Conservation (phyloP, 2,329 filamentous ascomycete genomes). For the Calonectria naviculata region DNA sequence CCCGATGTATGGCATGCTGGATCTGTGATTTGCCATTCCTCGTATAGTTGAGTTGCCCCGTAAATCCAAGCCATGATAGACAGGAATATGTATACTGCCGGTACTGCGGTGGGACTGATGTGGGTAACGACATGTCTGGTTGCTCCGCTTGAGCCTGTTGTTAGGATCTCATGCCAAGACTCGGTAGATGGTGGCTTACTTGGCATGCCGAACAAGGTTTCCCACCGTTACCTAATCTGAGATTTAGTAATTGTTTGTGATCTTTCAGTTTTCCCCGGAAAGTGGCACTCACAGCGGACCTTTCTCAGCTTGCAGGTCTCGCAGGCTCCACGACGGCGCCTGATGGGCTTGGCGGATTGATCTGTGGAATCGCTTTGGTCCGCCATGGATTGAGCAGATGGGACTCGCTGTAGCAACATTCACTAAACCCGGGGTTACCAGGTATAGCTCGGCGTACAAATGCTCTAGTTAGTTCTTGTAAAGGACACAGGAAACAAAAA, state of each 20-base stretch:
- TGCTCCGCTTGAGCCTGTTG: neutral
- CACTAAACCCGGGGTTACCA: too few relatives aligned
- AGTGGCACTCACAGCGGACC: neutral
- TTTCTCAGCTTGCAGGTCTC: neutral
- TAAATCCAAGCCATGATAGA: neutral
- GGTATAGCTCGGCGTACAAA: neutral
- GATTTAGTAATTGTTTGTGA: neutral
- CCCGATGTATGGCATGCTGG: too few relatives aligned
- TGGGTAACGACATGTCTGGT: neutral
- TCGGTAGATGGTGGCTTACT: neutral
- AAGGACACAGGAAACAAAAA: neutral
- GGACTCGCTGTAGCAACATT: neutral
- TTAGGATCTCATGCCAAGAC: neutral
- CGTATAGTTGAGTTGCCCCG: too few relatives aligned
- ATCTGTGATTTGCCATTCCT: too few relatives aligned
- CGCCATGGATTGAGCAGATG: neutral
- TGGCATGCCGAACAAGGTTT: constrained; percentile 4
- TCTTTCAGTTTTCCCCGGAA: neutral
- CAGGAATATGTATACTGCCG: neutral
- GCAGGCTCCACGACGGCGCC: neutral
- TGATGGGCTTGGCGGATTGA: neutral
- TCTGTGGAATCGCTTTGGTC: neutral
- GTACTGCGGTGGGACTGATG: neutral
- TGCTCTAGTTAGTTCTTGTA: neutral
- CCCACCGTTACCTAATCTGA: neutral